Conservation (phyloP, 1,284 basidiomycete genomes). For the Somion occarium region DNA sequence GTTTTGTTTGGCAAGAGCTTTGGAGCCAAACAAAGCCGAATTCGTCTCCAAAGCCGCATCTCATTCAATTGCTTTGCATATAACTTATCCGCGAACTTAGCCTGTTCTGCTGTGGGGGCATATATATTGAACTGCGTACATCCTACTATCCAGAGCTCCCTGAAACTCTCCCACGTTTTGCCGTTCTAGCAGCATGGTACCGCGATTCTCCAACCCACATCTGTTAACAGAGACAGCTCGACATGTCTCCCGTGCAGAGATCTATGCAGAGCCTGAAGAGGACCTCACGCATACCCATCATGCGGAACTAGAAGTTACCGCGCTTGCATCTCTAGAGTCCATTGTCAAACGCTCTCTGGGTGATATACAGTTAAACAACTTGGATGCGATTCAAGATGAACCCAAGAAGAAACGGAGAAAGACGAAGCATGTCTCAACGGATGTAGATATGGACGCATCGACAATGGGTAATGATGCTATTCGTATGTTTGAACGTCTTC, state of each 20-base stretch:
- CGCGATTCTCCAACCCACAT: constrained; percentile 21
- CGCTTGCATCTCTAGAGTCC: constrained; percentile 19
- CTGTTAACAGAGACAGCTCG: constrained; percentile 11
- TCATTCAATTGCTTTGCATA: too few relatives aligned
- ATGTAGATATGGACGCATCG: constrained; percentile 14
- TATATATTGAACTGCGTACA: too few relatives aligned
- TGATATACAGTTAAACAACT: constrained; percentile 10
- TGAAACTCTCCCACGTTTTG: neutral
- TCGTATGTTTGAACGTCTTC: constrained; percentile 9
- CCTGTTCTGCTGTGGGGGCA: too few relatives aligned
- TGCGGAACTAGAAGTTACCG: constrained; percentile 13
- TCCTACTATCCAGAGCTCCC: too few relatives aligned
- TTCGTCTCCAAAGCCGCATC: too few relatives aligned
- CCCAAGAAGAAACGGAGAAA: constrained; percentile 9
- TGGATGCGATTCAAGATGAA: neutral
- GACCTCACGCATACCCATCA: neutral
- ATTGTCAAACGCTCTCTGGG: constrained; percentile 25
- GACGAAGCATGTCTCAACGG: neutral
- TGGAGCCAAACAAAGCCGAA: neutral
- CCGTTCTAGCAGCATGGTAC: constrained; percentile 9
- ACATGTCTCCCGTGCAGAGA: constrained; percentile 19
- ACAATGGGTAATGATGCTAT: constrained; percentile 5
- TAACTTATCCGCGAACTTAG: too few relatives aligned
- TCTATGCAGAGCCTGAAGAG: constrained; percentile 16
- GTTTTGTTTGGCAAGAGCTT: constrained; percentile 5